phyloP scores from a whole-genome alignment of 1,284 basidiomycete species.

The Ustilago tritici region DNA sequence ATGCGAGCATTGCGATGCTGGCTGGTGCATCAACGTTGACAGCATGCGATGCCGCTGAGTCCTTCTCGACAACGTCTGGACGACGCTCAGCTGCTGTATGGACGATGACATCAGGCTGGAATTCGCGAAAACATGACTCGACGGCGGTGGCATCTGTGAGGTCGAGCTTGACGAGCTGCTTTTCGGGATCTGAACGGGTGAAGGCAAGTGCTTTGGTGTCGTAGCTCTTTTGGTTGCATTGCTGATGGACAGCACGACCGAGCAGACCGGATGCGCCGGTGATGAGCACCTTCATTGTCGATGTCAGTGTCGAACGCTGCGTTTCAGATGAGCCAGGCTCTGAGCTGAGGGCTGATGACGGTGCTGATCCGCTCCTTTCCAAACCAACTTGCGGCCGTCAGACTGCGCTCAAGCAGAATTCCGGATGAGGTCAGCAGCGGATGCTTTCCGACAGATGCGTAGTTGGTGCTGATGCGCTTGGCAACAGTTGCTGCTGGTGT shows the following conservation, averaged over 20 bases:
- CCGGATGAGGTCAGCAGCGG: constrained; percentile 1
- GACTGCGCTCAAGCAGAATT: not conserved
- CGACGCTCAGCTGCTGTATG: constrained; percentile 73
- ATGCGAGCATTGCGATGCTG: constrained; percentile 62
- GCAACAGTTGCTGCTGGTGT: not conserved
- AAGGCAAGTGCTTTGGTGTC: constrained; percentile 69
- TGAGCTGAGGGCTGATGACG: not conserved
- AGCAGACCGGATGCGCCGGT: constrained; percentile 73
- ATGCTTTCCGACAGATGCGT: not conserved
- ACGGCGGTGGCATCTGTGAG: constrained; percentile 71
- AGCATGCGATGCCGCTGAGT: constrained; percentile 71
- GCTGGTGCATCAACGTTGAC: constrained; percentile 72
- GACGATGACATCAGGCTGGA: constrained; percentile 71
- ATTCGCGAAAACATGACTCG: constrained; percentile 68
- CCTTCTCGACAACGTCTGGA: constrained; percentile 66
- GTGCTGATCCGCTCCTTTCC: not conserved
- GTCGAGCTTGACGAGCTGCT: constrained; percentile 71
- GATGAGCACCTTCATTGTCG: constrained; percentile 68
- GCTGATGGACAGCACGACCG: constrained; percentile 70
- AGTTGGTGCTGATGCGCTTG: not conserved
- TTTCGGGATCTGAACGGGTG: constrained; percentile 70
- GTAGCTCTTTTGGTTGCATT: constrained; percentile 36
- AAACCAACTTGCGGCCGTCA: not conserved
- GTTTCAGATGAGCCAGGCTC: not conserved
- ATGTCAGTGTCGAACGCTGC: not conserved